Evolutionary conservation across 441 rosid genomes (phyloP).

Genomic region (Gossypium schwendimanii): DNA sequence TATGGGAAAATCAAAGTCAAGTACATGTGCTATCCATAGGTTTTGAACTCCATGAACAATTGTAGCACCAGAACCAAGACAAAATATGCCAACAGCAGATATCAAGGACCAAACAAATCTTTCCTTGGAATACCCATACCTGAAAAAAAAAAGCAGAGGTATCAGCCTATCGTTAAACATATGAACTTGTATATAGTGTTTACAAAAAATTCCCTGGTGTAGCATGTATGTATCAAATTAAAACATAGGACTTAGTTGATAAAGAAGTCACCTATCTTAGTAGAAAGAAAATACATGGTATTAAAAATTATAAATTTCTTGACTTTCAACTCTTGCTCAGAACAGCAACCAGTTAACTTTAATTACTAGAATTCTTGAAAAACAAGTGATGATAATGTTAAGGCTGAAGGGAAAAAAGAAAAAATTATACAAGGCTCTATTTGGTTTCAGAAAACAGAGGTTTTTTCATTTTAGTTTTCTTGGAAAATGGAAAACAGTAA

Average conservation of each 20-base stretch:
- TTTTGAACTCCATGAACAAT: conserved; percentile 88
- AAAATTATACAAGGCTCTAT: neutral
- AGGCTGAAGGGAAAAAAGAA: neutral
- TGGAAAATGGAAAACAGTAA: too few relatives aligned
- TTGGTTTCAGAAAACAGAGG: too few relatives aligned
- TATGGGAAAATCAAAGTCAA: conserved; percentile 3
- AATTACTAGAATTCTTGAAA: neutral
- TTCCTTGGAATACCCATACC: conserved; percentile 97
- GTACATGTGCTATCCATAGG: conserved; percentile 76
- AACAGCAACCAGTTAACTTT: neutral
- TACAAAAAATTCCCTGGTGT: neutral
- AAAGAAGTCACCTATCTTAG: neutral
- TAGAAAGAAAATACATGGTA: neutral
- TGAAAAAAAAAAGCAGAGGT: conserved; percentile 29
- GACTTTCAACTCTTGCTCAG: neutral
- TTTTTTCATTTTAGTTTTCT: too few relatives aligned
- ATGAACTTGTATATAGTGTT: neutral
- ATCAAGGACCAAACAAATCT: conserved; percentile 99
- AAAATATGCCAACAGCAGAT: conserved; percentile 98
- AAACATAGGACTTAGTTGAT: neutral
- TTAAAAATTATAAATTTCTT: neutral
- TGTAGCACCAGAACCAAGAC: conserved; percentile 99
- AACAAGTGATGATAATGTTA: neutral
- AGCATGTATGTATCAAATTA: neutral
- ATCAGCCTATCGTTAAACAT: conserved; percentile 8